Base-by-base conservation (phyloP, 192 early-diverging fungal genomes). In the Funneliformis geosporum region DNA sequence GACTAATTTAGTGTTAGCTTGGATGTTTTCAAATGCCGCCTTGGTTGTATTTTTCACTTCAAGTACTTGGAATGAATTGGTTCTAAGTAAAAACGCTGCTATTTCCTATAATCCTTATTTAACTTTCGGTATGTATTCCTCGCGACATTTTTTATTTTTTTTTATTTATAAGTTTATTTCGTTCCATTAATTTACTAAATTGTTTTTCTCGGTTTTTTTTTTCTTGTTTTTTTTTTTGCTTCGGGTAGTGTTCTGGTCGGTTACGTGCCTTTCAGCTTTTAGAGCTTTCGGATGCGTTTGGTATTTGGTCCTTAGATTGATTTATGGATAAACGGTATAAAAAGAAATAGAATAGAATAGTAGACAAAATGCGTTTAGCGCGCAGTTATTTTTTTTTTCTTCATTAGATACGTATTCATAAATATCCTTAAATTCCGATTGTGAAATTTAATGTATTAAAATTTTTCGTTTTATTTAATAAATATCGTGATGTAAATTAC, bases 161-260 rank as follows among this genome's bases (percentile, higher is more conserved):
- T 43, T 43, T 6, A 27, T 1, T 47, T 28, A 21, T 8, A 7
- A 10, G 5, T 25, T 16, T 55, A 40, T n/a, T 39, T 62, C 33
- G 28, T 76, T 71, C 46, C 73, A 87, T 21, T 81, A 87, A 23
- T 86, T 86, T 62, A 91, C 91, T 82, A 55, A 55, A 6, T 21
- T 1, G 7, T 93, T 95, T 81, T 88, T 91, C n/a, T 94, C n/a
- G n/a, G n/a, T n/a, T n/a, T n/a, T n/a, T n/a, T n/a, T n/a, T n/a
- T n/a, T n/a, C n/a, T n/a, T n/a, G n/a, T n/a, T n/a, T n/a, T n/a
- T n/a, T n/a, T 93, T 70, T 80, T 94, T 66, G 89, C 89, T 23
- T 33, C 33, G 33, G n/a, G 92, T 96, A 82, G 95, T 96, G 76
- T 95, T 97, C 81, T 97, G 93, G 90, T 92, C 92, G 25, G 94